Base-by-base conservation (phyloP, 176 grass and related monocot genomes). In the Lolium rigidum region DNA sequence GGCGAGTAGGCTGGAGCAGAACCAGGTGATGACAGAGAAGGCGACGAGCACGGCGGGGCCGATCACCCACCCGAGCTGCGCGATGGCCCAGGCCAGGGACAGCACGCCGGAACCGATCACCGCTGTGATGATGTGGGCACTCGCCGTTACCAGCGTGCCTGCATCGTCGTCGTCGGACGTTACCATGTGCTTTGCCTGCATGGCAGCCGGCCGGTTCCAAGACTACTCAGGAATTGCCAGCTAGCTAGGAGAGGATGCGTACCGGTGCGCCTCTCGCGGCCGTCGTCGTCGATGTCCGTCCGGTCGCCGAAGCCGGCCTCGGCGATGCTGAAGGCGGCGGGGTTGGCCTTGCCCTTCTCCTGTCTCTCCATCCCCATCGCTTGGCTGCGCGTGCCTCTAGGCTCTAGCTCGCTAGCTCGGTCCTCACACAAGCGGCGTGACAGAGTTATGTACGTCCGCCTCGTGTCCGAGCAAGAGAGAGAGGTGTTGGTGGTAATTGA, bases 31-130 rank as follows among this genome's bases (percentile, higher is more conserved):
- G 51, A 91, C 90, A 46, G 96, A 92, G 90, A 98, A 98, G 78
- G 88, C 84, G 0, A 92, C 13, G 15, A 98, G 84, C 17, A 94
- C 93, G 2, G 73, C 74, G 1, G 93, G 93, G 11, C 96, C 96
- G 71, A 95, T 92, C 0, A 98, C 68, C 96, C 96, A 98, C 15
- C 96, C 96, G 4, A 98, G 85, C 81, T 98, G 96, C 35, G 96
- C 84, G 76, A 98, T 90, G 41, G 96, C 81, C 96, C 96, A 98
- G 11, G 93, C 93, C 51, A 98, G 78, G 44, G 96, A 98, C 25
- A 98, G 93, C 82, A 98, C 96, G 15, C 96, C 96, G 4, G 96
- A 98, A 0, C 93, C 96, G 81, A 98, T 98, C 81, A 98, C 96
- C 66, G 96, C 96, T 7, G 96, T 98, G 46, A 98, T 94, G 60